Evolutionary conservation across 139 green algal species (phyloP), one percentile per base, ranked within the genome.

Genomic region (Yamagishiella unicocca): DNA sequence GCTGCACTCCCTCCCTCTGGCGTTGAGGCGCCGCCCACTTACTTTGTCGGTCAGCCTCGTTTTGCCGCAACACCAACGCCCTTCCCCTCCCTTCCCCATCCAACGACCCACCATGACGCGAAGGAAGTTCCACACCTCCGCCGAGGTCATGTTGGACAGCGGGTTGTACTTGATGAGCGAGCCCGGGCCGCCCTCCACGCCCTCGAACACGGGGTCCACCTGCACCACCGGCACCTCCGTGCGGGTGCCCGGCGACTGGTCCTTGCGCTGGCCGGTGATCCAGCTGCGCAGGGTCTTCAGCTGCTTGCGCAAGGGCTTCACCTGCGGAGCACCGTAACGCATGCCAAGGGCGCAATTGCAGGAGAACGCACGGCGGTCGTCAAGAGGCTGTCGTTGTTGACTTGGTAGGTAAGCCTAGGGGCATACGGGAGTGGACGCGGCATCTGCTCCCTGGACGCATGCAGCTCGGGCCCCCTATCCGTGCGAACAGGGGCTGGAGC

Each of bases 221-320:
- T 95, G 90, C 27, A 88, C 83, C 38, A 88, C 70, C 29, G 55
- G 83, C 54, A 88, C 83, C 35, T 89, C 94, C 62, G 93, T 92
- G 61, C 98, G 93, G 7, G 98, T 99, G 84, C 98, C 98, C 22
- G 98, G 97, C 72, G 89, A 96, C 94, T 99, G 98, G 91, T 99
- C 98, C 94, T 99, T 99, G 88, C 98, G 93, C 95, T 99, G 98
- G 4, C 98, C 98, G 22, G 98, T 99, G 92, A 99, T 99, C 98
- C 98, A 99, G 40, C 96, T 96, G 73, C 96, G 95, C 37, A 99
- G 90, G 19, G 89, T 94, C 66, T 93, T 96, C 42, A 99, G 95
- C 92, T 98, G 95, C 55, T 89, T 89, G 86, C 97, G 93, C 88
- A 99, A 92, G 6, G 97, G 97, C 31, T 93, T 88, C 68, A 99